Evolutionary conservation across 2,329 filamentous ascomycete genomes (phyloP), one percentile per base, ranked within the genome.

Genomic region (Albifimbria verrucaria): DNA sequence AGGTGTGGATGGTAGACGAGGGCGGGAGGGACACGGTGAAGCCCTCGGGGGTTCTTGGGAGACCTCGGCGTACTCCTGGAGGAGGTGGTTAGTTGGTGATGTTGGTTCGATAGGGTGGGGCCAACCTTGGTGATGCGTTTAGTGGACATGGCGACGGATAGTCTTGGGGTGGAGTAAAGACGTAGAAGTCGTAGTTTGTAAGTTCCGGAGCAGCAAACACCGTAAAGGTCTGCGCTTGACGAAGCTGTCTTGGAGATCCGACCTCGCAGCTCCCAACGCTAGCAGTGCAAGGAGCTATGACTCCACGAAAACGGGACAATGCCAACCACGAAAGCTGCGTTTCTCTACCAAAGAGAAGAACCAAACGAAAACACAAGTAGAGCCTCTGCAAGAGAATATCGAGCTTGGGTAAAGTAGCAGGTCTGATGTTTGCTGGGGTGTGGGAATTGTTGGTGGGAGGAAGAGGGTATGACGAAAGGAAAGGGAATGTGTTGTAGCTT

Each of bases 51-150:
- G 77, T 36, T 64, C 60, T 54, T 71, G 58, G 50, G 70, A 75
- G 74, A 79, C 76, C 56, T 83, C 78, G 57, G 69, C 70, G 59
- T 77, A 77, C 66, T 85, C 81, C 81, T 85, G 65, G 41, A 51
- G 10, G 18, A 18, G 25, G 15, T 50, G 21, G 55, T 61, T 50
- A 26, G 50, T 18, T 18, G 36, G 49, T 39, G 12, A 4, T 39
- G 32, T 6, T 39, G 32, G 26, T 32, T 7, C 9, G 26, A 32
- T 7, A 11, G 32, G 15, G 24, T n/a, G 18, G 46, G 24, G 41
- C 43, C 42, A 61, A 72, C 75, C 68, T 77, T 77, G 57, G 67
- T 61, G 66, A 77, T 76, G 62, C 75, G 74, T 58, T 76, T 77
- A 58, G 65, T 68, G 7, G 73, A 71, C 73, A 75, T 75, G 59